Evolutionary conservation across 2,329 filamentous ascomycete genomes (phyloP).

Genomic region (Leptographium lundbergii): DNA sequence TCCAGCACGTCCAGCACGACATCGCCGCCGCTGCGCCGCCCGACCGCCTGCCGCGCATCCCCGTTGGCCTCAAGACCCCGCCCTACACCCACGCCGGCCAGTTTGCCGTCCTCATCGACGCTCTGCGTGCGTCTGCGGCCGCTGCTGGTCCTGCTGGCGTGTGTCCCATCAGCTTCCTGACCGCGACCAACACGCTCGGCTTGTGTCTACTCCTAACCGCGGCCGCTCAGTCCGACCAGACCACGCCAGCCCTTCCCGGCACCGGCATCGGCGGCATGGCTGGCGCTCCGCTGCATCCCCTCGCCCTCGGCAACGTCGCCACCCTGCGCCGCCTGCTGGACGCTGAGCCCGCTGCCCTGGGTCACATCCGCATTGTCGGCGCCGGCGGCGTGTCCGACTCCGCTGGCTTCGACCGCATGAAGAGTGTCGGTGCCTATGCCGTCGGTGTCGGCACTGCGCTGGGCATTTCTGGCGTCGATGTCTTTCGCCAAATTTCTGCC

Average conservation of each 20-base stretch:
- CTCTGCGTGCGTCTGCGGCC: constrained; percentile 27
- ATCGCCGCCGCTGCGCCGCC: background rate
- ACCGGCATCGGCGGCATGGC: constrained; percentile 58
- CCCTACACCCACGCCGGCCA: constrained; percentile 62
- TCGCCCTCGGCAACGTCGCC: constrained; percentile 65
- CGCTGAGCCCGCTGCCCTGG: constrained; percentile 27
- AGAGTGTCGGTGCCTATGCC: constrained; percentile 47
- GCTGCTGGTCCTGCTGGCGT: constrained; percentile 9
- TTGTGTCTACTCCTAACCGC: constrained; percentile 45
- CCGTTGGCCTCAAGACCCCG: constrained; percentile 58
- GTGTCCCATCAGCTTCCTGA: constrained; percentile 52
- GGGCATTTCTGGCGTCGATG: constrained; percentile 45
- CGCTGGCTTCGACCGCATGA: constrained; percentile 53
- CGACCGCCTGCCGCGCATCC: constrained; percentile 15
- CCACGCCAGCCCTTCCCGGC: constrained; percentile 36
- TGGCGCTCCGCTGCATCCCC: constrained; percentile 57
- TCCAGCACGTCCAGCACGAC: constrained; percentile 23
- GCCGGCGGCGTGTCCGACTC: constrained; percentile 59
- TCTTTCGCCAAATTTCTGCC: constrained; percentile 55
- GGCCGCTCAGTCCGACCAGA: background rate
- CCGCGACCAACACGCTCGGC: constrained; percentile 61
- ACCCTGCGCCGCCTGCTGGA: constrained; percentile 51
- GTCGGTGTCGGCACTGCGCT: constrained; percentile 60
- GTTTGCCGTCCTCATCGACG: constrained; percentile 42
- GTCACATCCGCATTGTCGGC: constrained; percentile 52